Base-by-base conservation (phyloP, 495 filamentous ascomycete species). In the Gamarada debralockiae region DNA sequence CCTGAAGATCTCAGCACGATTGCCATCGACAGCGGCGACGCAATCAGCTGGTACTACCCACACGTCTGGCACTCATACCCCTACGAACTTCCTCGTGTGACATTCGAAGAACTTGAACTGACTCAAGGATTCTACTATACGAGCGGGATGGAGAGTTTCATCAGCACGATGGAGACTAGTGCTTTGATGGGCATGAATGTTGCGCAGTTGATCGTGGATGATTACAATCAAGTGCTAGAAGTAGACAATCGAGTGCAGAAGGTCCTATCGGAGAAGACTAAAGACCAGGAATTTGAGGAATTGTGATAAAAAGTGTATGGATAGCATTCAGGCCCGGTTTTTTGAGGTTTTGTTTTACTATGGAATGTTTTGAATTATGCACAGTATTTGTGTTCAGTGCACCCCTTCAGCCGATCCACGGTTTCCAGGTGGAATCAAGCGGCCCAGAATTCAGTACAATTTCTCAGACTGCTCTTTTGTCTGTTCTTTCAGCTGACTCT, bases 111-210 rank as follows among this genome's bases (percentile, higher is more conserved):
- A 36, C 77, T 83, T 0, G 73, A 82, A 51, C 65, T 97, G 1
- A 85, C 77, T 9, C 58, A 75, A 1, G 74, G 78, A 0, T 63
- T 97, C 12, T 97, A 88, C 79, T 97, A 98, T 65, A 97, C 93
- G 0, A 83, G 86, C 37, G 92, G 87, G 0, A 96, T 97, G 47
- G 93, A 98, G 70, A 85, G 83, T 58, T 97, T 98, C 61, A 95
- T 97, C 53, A 90, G 83, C 13, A 96, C 93, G 0, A 99, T 99
- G 93, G 93, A 99, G 75, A 99, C 95, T 7, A 97, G 86, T 65
- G 84, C 86, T 0, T 66, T 97, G 61, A 96, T 96, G 92, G 93
- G 93, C 0, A 92, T 82, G 77, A 97, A 98, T 70, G 86, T 97
- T 33, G 93, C 93, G 12, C 75, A 76, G 22, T 70, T 97, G 36